Evolutionary conservation across 1,284 basidiomycete species (phyloP).

Genomic region (Tilletia indica): DNA sequence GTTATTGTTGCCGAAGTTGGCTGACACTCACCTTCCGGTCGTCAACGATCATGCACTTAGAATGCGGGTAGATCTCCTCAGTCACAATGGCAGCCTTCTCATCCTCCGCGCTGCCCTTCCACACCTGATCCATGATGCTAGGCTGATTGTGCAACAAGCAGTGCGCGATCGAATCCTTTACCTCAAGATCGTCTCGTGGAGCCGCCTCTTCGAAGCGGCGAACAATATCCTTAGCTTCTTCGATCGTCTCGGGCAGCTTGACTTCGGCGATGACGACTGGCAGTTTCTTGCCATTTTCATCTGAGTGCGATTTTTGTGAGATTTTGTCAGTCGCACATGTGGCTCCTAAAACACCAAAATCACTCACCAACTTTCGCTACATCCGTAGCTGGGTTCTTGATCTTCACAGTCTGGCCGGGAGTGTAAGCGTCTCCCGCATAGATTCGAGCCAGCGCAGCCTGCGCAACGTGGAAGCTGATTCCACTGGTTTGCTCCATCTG

Average conservation of each 20-base stretch:
- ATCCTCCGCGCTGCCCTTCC: slow-evolving; percentile 77
- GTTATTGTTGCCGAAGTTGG: too few relatives aligned
- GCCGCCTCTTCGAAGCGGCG: slow-evolving; percentile 25
- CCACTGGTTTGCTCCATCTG: slow-evolving; percentile 66
- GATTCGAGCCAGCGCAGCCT: slow-evolving; percentile 78
- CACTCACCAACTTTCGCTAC: slow-evolving; percentile 21
- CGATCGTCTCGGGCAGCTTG: slow-evolving; percentile 37
- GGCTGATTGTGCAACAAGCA: slow-evolving; percentile 24
- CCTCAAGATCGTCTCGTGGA: slow-evolving; percentile 49
- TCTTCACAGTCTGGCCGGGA: slow-evolving; percentile 37
- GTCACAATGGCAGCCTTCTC: slow-evolving; percentile 70
- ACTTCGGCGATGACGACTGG: slow-evolving; percentile 26
- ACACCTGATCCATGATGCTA: slow-evolving; percentile 65
- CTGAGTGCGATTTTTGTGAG: background rate
- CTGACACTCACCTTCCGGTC: slow-evolving; percentile 16
- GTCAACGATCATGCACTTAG: slow-evolving; percentile 30
- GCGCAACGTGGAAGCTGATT: slow-evolving; percentile 77
- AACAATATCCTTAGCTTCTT: slow-evolving; percentile 42
- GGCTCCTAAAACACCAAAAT: too few relatives aligned
- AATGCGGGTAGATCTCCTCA: slow-evolving; percentile 28
- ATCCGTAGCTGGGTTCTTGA: slow-evolving; percentile 30
- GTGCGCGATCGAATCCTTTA: slow-evolving; percentile 67
- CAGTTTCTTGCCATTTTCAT: slow-evolving; percentile 26
- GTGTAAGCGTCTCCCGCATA: slow-evolving; percentile 68
- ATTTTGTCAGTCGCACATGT: too few relatives aligned